Evolutionary conservation across 306 rosid genomes (phyloP).

Genomic region (Pterocarpus santalinus): DNA sequence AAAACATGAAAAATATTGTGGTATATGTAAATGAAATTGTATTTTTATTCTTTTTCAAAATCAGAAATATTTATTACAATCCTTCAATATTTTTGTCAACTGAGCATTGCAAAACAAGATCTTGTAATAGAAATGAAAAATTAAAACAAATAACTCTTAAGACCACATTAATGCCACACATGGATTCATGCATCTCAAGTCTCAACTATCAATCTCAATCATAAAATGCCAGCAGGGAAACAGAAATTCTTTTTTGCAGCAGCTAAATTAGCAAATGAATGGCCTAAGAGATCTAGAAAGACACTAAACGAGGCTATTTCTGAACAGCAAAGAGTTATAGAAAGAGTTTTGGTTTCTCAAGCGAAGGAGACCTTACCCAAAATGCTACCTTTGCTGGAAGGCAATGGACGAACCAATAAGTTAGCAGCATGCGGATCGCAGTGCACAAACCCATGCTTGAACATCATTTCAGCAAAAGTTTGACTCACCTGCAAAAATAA

Average conservation of each 20-base stretch:
- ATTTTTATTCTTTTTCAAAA: slow-evolving; percentile 21
- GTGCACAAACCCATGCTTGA: slow-evolving; percentile 97
- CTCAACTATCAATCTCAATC: slow-evolving; percentile 28
- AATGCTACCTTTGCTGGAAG: slow-evolving; percentile 68
- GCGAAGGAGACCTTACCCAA: slow-evolving; percentile 62
- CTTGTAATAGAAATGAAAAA: neutral
- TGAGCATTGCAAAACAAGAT: neutral
- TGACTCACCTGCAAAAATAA: slow-evolving; percentile 77
- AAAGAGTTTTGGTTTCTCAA: slow-evolving; percentile 29
- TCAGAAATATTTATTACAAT: neutral
- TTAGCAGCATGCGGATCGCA: slow-evolving; percentile 99
- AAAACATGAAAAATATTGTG: slow-evolving; percentile 26
- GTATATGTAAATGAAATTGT: slow-evolving; percentile 23
- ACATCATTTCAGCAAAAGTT: slow-evolving; percentile 98
- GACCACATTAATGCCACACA: slow-evolving; percentile 10
- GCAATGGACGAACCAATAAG: slow-evolving; percentile 88
- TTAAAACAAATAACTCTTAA: slow-evolving; percentile 15
- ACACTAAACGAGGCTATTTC: slow-evolving; percentile 18
- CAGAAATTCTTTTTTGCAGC: neutral
- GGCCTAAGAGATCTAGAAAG: slow-evolving; percentile 15
- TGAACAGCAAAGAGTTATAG: slow-evolving; percentile 1
- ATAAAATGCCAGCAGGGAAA: neutral
- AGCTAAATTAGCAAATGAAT: slow-evolving; percentile 29
- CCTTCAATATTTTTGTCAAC: slow-evolving; percentile 8
- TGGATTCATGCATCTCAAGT: slow-evolving; percentile 10